Percentiles rank a stretch among this genome's conserved stretches.
Evolutionary conservation across 345 rosid genomes (phyloP).

Genomic region (Chamaenerion angustifolium): DNA sequence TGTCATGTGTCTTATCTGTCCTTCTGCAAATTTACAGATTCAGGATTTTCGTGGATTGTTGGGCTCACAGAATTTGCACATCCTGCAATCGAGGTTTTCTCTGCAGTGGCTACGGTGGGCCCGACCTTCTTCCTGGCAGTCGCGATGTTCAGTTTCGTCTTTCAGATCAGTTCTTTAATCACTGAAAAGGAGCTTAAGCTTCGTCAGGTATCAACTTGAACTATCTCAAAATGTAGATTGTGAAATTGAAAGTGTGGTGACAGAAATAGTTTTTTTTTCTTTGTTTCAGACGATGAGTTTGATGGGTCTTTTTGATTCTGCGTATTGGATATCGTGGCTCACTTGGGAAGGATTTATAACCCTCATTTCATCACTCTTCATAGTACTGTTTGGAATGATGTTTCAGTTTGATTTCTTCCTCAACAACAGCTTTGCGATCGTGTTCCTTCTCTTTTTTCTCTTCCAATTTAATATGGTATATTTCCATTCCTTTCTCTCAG

Average conservation of each 20-base stretch:
- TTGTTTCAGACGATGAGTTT: slow-evolving; percentile 73
- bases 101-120: slow-evolving; percentile 36
- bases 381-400: slow-evolving; percentile 82
- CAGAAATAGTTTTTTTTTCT: background rate
- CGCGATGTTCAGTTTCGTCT: slow-evolving; percentile 80
- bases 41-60: slow-evolving; percentile 59
- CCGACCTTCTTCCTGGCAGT: slow-evolving; percentile 85
- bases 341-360: slow-evolving; percentile 65
- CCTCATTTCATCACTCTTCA: slow-evolving; percentile 56
- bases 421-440: slow-evolving; percentile 61
- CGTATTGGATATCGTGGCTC: slow-evolving; percentile 87
- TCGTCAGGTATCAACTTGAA: slow-evolving; percentile 51
- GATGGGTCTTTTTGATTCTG: slow-evolving; percentile 85
- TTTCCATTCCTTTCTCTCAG: background rate
- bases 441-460: slow-evolving; percentile 71
- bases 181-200: slow-evolving; percentile 91
- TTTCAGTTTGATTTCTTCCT: slow-evolving; percentile 84
- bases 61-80: slow-evolving; percentile 79
- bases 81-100: slow-evolving; percentile 37
- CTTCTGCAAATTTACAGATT: slow-evolving; percentile 22
- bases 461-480: slow-evolving; percentile 81
- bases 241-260: background rate
- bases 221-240: slow-evolving; percentile 1
- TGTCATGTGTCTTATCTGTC: no score
- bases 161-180: slow-evolving; percentile 63